These are phyloP conservation scores for Actinomortierella wolfii DNA, from an alignment of 371 early-diverging fungal genomes.

Conservation along the genomic window DNA sequence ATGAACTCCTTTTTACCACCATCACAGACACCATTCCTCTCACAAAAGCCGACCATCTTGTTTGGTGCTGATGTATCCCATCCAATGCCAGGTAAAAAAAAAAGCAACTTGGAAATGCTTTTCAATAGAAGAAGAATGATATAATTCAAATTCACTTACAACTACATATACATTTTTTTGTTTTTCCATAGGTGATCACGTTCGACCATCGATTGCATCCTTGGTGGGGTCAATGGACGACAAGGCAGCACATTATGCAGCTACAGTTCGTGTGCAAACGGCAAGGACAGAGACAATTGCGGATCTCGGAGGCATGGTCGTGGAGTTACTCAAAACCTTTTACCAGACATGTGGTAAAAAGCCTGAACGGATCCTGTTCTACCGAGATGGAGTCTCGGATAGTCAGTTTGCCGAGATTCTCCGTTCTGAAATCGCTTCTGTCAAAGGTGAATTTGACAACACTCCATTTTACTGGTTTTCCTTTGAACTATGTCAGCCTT, in stretches of 20 bases:
- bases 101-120: background rate
- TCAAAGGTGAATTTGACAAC: constrained; percentile 48
- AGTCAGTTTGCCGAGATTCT: constrained; percentile 86
- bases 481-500: background rate
- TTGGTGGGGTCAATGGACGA: constrained; percentile 90
- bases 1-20: constrained; percentile 63
- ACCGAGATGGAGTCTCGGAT: constrained; percentile 94
- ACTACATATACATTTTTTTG: background rate
- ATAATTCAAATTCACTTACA: too few species aligned
- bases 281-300: constrained; percentile 88
- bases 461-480: background rate
- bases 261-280: constrained; percentile 82
- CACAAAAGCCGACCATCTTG: constrained; percentile 82
- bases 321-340: constrained; percentile 82
- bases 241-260: constrained; percentile 84
- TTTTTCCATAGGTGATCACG: constrained; percentile 46
- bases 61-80: constrained; percentile 97
- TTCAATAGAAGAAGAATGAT: too few species aligned
- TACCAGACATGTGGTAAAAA: constrained; percentile 70
- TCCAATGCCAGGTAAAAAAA: constrained; percentile 71
- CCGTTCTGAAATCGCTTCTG: constrained; percentile 77
- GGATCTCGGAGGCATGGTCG: constrained; percentile 80
- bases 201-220: constrained; percentile 88
- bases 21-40: constrained; percentile 62
- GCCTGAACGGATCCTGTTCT: constrained; percentile 92